Percentiles rank a stretch among this genome's conserved stretches.
phyloP scores from a whole-genome alignment of 192 early-diverging fungal genomes.

The Cladochytrium replicatum region DNA sequence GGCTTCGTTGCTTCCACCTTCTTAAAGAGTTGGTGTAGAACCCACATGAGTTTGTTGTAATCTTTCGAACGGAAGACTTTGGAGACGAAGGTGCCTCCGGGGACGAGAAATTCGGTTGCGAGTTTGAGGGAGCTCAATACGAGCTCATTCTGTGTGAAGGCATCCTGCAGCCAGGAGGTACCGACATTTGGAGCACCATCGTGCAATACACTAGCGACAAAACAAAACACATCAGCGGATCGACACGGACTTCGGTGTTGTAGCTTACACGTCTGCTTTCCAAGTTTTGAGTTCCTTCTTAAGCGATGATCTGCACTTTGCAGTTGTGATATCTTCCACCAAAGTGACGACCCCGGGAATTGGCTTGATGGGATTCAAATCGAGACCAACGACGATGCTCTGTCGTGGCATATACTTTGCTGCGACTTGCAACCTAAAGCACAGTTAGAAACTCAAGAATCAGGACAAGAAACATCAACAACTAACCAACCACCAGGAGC shows the following conservation, averaged over 20 bases:
- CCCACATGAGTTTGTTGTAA: conserved; percentile 98
- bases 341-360: conserved; percentile 92
- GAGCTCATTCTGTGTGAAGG: conserved; percentile 90
- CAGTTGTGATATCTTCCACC: conserved; percentile 93
- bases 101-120: conserved; percentile 81
- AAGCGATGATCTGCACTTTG: conserved; percentile 78
- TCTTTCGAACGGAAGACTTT: conserved; percentile 99
- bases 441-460: not conserved
- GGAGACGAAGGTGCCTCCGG: conserved; percentile 92
- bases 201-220: conserved; percentile 68
- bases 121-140: conserved; percentile 86
- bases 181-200: conserved; percentile 99
- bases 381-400: conserved; percentile 85
- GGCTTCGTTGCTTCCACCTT: conserved; percentile 99
- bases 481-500: conserved; percentile 88
- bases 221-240: not conserved
- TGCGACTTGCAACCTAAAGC: conserved; percentile 76
- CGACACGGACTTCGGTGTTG: not conserved
- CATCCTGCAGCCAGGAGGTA: conserved; percentile 91
- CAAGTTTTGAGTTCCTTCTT: conserved; percentile 90
- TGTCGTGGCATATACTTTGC: conserved; percentile 96
- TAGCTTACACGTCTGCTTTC: conserved; percentile 87
- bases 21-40: conserved; percentile 92
- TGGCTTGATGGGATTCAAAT: conserved; percentile 92
- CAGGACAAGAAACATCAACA: conserved; percentile 4